Evolutionary conservation across 495 filamentous ascomycete species (phyloP), one percentile per base, ranked within the genome.

Genomic region (Xanthoparmelia taractica): DNA sequence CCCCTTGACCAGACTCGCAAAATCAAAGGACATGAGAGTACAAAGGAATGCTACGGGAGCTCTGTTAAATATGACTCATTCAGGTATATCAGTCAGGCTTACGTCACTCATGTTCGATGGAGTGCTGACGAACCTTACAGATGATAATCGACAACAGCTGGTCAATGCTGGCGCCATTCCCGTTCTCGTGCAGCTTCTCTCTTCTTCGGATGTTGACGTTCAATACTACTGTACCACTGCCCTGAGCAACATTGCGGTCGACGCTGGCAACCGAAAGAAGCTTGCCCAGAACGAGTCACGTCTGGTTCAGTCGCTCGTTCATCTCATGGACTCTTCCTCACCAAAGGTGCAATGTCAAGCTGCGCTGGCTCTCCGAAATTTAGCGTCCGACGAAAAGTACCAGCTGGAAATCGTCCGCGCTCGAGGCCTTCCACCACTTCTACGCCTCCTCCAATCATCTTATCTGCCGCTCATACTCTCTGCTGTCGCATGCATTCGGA

Each of bases 171-270:
- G 92, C 59, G 95, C 94, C 13, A 96, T 98, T 65, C 95, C 94
- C 6, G 94, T 97, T 12, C 84, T 98, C 18, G 94, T 98, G 57
- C 91, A 96, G 67, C 82, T 98, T 31, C 83, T 98, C 40, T 91
- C 89, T 18, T 97, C 93, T 41, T 74, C 85, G 27, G 94, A 98
- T 71, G 91, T 96, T 60, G 94, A 98, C 72, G 94, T 98, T 20
- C 94, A 98, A 78, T 98, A 98, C 75, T 98, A 98, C 76, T 98
- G 94, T 78, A 98, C 94, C 40, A 98, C 94, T 3, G 94, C 94
- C 18, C 84, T 98, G 57, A 96, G 92, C 82, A 98, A 98, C 71
- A 98, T 98, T 68, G 94, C 94, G 18, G 94, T 98, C 56, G 94
- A 98, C 73, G 82, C 89, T 8, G 85, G 82, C 68, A 97, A 98